Percentiles rank a stretch among this genome's conserved stretches.
Evolutionary conservation across 2,329 filamentous ascomycete species (phyloP).

Genomic region (Ceratocystis eucalypticola): DNA sequence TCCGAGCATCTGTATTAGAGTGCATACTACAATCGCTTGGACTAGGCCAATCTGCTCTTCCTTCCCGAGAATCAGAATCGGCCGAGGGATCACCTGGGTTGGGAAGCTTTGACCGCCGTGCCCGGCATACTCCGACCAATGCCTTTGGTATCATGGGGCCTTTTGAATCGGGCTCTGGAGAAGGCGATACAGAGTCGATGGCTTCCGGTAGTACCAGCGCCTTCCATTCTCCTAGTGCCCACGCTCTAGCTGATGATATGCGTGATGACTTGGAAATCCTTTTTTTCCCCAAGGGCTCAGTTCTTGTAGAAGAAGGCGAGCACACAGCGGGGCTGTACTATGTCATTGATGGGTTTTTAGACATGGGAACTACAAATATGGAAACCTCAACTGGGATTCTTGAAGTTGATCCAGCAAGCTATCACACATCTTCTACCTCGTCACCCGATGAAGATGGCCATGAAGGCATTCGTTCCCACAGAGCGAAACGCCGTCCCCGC

Average conservation of each 20-base stretch:
- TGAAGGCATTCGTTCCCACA: slow-evolving; percentile 29
- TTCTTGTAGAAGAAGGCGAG: slow-evolving; percentile 91
- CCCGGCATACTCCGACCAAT: slow-evolving; percentile 36
- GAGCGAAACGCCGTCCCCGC: slow-evolving; percentile 34
- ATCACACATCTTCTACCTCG: slow-evolving; percentile 5
- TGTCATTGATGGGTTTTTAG: slow-evolving; percentile 90
- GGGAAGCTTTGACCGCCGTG: slow-evolving; percentile 26
- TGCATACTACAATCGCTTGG: slow-evolving; percentile 95
- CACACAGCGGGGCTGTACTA: slow-evolving; percentile 95
- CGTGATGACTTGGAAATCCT: slow-evolving; percentile 92
- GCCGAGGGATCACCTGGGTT: slow-evolving; percentile 75
- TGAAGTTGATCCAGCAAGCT: slow-evolving; percentile 19
- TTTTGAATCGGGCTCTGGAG: slow-evolving; percentile 54
- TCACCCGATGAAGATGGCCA: neutral
- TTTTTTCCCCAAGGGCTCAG: slow-evolving; percentile 86
- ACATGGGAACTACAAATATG: slow-evolving; percentile 40
- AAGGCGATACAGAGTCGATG: slow-evolving; percentile 78
- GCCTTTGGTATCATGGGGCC: slow-evolving; percentile 86
- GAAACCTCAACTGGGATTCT: slow-evolving; percentile 14
- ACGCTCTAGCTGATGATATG: slow-evolving; percentile 61
- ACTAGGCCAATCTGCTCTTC: slow-evolving; percentile 53
- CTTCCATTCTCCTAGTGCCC: slow-evolving; percentile 47
- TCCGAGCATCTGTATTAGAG: slow-evolving; percentile 78
- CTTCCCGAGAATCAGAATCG: slow-evolving; percentile 55
- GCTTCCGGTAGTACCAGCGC: slow-evolving; percentile 55